Evolutionary conservation across 1,284 basidiomycete genomes (phyloP).

Genomic region (Hymenochaete sp.): DNA sequence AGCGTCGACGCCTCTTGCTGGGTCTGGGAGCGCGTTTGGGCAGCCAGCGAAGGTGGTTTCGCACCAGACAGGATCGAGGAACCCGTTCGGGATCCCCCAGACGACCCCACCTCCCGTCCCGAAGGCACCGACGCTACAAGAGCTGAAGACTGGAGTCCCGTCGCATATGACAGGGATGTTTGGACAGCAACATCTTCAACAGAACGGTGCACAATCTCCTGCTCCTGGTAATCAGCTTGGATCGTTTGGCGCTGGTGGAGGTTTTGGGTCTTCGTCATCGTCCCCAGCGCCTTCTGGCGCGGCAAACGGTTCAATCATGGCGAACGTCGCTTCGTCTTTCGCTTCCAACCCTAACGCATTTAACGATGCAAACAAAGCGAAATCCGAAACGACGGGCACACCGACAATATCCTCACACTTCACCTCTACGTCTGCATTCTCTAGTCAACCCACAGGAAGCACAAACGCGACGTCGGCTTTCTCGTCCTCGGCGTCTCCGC

Average conservation of each 20-base stretch:
- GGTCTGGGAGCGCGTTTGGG: conserved; percentile 27
- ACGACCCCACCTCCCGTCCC: conserved; percentile 58
- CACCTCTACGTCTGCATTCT: conserved; percentile 36
- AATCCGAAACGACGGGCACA: conserved; percentile 16
- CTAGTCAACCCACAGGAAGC: conserved; percentile 20
- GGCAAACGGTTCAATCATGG: conserved; percentile 31
- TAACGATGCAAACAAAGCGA: conserved; percentile 22
- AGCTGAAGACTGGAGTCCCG: conserved; percentile 54
- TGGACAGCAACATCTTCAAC: conserved; percentile 20
- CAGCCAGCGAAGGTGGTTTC: conserved; percentile 59
- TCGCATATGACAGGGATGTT: background rate
- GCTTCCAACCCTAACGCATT: conserved; percentile 31
- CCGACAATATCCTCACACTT: conserved; percentile 29
- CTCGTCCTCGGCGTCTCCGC: conserved; percentile 27
- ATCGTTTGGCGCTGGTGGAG: conserved; percentile 5
- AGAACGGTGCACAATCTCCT: conserved; percentile 24
- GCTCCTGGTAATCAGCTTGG: conserved; percentile 18
- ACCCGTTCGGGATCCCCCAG: conserved; percentile 80
- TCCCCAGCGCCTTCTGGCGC: conserved; percentile 11
- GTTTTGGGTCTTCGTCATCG: too few relatives aligned
- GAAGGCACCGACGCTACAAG: conserved; percentile 72
- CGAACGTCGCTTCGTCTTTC: conserved; percentile 65
- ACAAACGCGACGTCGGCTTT: conserved; percentile 23
- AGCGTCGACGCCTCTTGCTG: conserved; percentile 57
- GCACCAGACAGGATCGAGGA: conserved; percentile 89